Conservation (phyloP, 2,329 filamentous ascomycete genomes). For the Atkinsonella texensis region DNA sequence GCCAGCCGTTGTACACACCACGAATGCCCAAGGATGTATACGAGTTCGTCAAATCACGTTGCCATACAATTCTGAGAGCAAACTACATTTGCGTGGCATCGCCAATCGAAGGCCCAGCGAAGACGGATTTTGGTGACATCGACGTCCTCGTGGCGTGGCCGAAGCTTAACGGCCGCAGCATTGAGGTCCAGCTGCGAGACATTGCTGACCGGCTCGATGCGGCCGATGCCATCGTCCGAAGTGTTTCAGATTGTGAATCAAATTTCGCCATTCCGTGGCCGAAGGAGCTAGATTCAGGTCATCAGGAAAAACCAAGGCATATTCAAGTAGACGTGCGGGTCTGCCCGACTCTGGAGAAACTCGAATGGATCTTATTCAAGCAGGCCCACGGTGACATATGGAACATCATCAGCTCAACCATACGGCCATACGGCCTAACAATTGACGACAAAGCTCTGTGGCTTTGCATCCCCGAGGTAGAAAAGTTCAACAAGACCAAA, state of each 20-base stretch:
- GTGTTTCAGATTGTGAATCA: slow-evolving; percentile 14
- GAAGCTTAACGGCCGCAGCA: slow-evolving; percentile 6
- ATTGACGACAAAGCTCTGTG: slow-evolving; percentile 51
- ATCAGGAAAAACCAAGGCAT: slow-evolving; percentile 16
- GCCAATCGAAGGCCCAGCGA: slow-evolving; percentile 58
- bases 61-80: slow-evolving; percentile 31
- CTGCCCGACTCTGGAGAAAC: slow-evolving; percentile 27
- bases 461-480: slow-evolving; percentile 57
- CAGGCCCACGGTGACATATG: slow-evolving; percentile 61
- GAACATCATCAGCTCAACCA: slow-evolving; percentile 50
- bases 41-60: slow-evolving; percentile 31
- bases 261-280: slow-evolving; percentile 48
- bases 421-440: slow-evolving; percentile 54
- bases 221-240: slow-evolving; percentile 21
- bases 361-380: slow-evolving; percentile 55
- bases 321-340: slow-evolving; percentile 61
- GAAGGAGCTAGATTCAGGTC: background rate
- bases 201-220: slow-evolving; percentile 31
- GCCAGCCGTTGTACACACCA: slow-evolving; percentile 43
- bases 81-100: slow-evolving; percentile 44
- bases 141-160: slow-evolving; percentile 50
- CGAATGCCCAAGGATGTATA: slow-evolving; percentile 54
- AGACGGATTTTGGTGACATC: slow-evolving; percentile 58
- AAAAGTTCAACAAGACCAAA: slow-evolving; percentile 41
- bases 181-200: slow-evolving; percentile 18